These are phyloP conservation scores for Clausena lansium DNA, from an alignment of 345 rosid genomes.

Conservation along the genomic window DNA sequence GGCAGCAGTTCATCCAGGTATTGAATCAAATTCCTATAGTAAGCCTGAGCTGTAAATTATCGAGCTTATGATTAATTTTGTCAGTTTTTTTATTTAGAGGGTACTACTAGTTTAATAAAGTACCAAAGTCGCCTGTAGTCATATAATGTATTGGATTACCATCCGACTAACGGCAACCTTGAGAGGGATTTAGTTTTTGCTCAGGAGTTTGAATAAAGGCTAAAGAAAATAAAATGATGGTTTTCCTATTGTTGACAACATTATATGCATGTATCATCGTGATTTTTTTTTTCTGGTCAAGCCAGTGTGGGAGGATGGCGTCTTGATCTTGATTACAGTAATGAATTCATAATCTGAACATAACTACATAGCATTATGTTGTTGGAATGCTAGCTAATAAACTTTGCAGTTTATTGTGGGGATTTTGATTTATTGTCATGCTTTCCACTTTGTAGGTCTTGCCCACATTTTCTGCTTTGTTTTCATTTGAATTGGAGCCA, in stretches of 20 bases:
- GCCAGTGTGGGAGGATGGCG: neutral
- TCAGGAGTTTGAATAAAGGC: neutral
- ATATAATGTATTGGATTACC: neutral
- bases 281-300: neutral
- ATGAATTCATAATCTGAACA: neutral
- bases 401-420: neutral
- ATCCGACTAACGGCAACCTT: neutral
- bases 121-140: neutral
- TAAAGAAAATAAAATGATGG: neutral
- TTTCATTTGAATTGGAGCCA: conserved; percentile 32
- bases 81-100: neutral
- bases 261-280: neutral
- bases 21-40: neutral
- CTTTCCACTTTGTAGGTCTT: conserved; percentile 48
- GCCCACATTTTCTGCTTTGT: conserved; percentile 78
- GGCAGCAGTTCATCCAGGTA: conserved; percentile 71
- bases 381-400: neutral
- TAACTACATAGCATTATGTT: neutral
- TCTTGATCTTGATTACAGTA: neutral
- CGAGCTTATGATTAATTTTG: neutral
- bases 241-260: neutral
- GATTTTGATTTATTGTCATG: neutral
- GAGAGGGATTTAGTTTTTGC: neutral
- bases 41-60: neutral
- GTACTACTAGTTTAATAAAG: neutral